phyloP scores from a whole-genome alignment of 257 asterid species.

The Capsicum chinense region DNA sequence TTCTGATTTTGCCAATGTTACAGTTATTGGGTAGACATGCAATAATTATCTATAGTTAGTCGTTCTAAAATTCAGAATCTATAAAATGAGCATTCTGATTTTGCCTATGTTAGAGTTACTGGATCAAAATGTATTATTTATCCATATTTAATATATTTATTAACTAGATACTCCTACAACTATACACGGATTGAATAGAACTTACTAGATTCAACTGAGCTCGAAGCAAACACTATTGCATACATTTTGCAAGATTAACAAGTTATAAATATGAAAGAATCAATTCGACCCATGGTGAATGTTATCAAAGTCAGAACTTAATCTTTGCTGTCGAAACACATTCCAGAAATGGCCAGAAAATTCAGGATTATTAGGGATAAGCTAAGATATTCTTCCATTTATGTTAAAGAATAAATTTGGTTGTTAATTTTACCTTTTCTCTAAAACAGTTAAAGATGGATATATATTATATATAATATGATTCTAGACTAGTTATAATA shows the following conservation, averaged over 20 bases:
- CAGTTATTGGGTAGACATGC: too few relatives aligned
- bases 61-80: too few relatives aligned
- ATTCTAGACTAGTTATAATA: not conserved
- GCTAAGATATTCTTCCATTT: not conserved
- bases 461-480: not conserved
- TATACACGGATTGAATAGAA: not conserved
- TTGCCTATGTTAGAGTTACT: too few relatives aligned
- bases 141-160: not conserved
- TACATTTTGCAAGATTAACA: not conserved
- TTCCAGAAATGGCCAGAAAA: not conserved
- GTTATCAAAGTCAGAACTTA: not conserved
- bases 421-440: not conserved
- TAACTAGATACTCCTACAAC: not conserved
- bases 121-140: too few relatives aligned
- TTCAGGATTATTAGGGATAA: not conserved
- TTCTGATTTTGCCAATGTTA: too few relatives aligned
- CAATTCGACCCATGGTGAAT: not conserved
- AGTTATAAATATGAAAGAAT: not conserved
- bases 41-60: too few relatives aligned
- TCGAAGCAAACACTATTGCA: too few relatives aligned
- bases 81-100: too few relatives aligned
- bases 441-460: not conserved
- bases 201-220: not conserved
- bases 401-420: not conserved
- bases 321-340: not conserved